Base-by-base conservation (phyloP, 2,329 filamentous ascomycete species). In the Exophiala sp. region DNA sequence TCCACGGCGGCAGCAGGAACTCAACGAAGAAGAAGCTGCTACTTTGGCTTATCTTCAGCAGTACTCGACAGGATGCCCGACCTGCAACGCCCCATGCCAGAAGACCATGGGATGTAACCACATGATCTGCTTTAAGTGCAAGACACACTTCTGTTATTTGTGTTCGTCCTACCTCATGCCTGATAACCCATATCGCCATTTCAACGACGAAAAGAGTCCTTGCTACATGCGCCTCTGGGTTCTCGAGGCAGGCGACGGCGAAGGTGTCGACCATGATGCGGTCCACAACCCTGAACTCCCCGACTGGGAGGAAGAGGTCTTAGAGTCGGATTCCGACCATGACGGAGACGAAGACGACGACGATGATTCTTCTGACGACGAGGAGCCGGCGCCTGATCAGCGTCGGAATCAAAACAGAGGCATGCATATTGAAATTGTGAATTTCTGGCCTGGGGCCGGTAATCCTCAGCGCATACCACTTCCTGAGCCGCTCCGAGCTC, bases 31-130 rank as follows among this genome's bases (percentile, higher is more conserved):
- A 65, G 90, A 96, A 60, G 83, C 88, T 63, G 88, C 88, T 0
- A 89, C 87, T 2, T 75, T 93, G 56, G 86, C 93, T 50, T 98
- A 95, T 65, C 75, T 98, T 60, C 75, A 80, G 42, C 70, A 81
- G 55, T 83, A 95, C 70, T 94, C 90, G 0, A 88, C 88, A 9
- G 82, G 86, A 1, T 98, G 93, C 64, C 90, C 93, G 9, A 91
- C 88, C 2, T 98, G 93, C 70, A 81, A 76, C 23, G 83, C 85
- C 1, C 88, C 88, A 0, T 85, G 84, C 18, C 88, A 95, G 65
- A 98, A 98, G 73, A 88, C 85, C 1, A 82, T 87, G 63, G 93
- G 93, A 32, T 98, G 93, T 74, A 96, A 96, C 68, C 90, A 96
- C 68, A 97, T 97, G 89, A 86, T 84, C 43, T 96, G 91, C 69